Evolutionary conservation across 257 asterid genomes (phyloP), one percentile per base, ranked within the genome.

Genomic region (Primulina tabacum): DNA sequence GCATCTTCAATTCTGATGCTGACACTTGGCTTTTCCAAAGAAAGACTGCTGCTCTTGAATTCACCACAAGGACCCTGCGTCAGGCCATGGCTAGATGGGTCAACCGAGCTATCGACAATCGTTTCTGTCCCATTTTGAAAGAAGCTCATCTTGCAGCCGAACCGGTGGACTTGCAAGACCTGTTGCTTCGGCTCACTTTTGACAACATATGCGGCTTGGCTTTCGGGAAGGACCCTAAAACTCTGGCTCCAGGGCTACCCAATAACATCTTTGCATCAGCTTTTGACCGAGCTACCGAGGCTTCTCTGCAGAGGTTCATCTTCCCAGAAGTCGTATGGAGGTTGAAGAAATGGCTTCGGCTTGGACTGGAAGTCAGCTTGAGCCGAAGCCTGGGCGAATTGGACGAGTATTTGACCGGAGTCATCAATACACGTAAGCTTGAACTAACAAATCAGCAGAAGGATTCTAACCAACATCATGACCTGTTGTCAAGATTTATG

Each of bases 31-130:
- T 88, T 24, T 84, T 89, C 60, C 98, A 92, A 62, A 64, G 98
- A 32, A 92, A 92, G 62, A 92, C 98, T 0, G 96, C 98, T 0
- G 98, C 98, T 0, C 90, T 92, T 2, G 98, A 92, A 82, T 92
- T 92, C 77, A 92, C 98, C 0, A 89, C 96, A 0, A 72, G 98
- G 30, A 92, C 98, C 8, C 80, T 92, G 4, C 85, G 98, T 24
- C 98, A 88, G 34, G 98, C 96, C 40, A 92, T 92, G 98, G 97
- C 89, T 28, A 70, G 96, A 40, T 92, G 98, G 98, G 97, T 92
- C 28, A 92, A 87, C 60, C 83, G 90, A 20, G 92, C 98, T 68
- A 89, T 92, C 61, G 71, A 79, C 68, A 64, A 79, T n/a, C 75
- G 98, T 79, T 85, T 92, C 40, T 88, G 95, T 72, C 96, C 94